These are phyloP conservation scores for Xerocomus potaroensis DNA, from an alignment of 768 basidiomycete species.

Conservation along the genomic window DNA sequence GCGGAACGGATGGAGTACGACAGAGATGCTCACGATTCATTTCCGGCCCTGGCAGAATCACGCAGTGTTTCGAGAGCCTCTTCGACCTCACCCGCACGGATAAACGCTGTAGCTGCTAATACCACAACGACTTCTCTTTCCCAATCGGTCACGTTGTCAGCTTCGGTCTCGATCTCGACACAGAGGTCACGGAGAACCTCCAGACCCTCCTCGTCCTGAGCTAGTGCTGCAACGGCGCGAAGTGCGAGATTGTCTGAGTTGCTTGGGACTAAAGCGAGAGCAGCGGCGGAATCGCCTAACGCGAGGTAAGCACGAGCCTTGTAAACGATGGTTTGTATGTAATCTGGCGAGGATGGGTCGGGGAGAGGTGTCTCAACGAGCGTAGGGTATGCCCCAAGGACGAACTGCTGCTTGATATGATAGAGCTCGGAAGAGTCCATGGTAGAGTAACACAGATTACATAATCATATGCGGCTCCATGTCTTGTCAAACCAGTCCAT, in stretches of 20 bases:
- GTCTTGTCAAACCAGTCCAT: too few relatives aligned
- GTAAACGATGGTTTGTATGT: slow-evolving; percentile 63
- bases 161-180: slow-evolving; percentile 78
- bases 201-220: slow-evolving; percentile 57
- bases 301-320: slow-evolving; percentile 77
- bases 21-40: slow-evolving; percentile 70
- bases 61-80: slow-evolving; percentile 90
- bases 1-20: background rate
- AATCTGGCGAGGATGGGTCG: slow-evolving; percentile 58
- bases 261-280: slow-evolving; percentile 51
- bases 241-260: slow-evolving; percentile 62
- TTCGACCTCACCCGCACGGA: slow-evolving; percentile 78
- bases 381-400: slow-evolving; percentile 70
- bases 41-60: slow-evolving; percentile 62
- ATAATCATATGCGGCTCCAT: too few relatives aligned
- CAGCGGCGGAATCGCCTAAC: slow-evolving; percentile 53
- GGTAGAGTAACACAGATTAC: slow-evolving; percentile 3
- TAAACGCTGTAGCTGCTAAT: slow-evolving; percentile 83
- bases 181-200: slow-evolving; percentile 84
- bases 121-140: slow-evolving; percentile 76
- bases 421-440: slow-evolving; percentile 65
- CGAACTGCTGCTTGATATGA: slow-evolving; percentile 71
- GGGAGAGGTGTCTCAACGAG: slow-evolving; percentile 54
- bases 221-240: slow-evolving; percentile 68
- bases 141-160: slow-evolving; percentile 58